These are phyloP conservation scores for Eremothecium coryli DNA, from an alignment of 1,139 yeast genomes.

Conservation along the genomic window DNA sequence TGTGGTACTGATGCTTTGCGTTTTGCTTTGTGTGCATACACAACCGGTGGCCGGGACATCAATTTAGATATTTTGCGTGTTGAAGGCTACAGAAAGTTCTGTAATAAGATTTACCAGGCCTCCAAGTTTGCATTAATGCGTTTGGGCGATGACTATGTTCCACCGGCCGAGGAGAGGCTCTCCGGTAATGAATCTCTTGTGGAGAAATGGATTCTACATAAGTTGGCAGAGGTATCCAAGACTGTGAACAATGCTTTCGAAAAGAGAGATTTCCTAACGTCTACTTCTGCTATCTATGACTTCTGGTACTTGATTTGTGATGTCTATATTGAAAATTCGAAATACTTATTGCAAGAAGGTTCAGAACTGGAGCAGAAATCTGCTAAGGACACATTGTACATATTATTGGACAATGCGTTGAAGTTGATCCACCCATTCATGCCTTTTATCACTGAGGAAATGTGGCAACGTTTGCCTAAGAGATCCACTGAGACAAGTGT, in stretches of 20 bases:
- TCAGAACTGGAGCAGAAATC: constrained; percentile 72
- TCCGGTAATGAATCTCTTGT: constrained; percentile 85
- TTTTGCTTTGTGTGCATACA: constrained; percentile 95
- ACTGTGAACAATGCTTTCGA: constrained; percentile 60
- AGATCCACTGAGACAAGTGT: constrained; percentile 60
- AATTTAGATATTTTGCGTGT: constrained; percentile 93
- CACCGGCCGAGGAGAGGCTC: constrained; percentile 53
- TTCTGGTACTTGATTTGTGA: constrained; percentile 96
- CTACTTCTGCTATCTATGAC: constrained; percentile 80
- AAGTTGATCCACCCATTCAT: constrained; percentile 93
- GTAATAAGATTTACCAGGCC: constrained; percentile 98
- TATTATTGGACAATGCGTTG: constrained; percentile 85
- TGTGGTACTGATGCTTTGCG: constrained; percentile 99
- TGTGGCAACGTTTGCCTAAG: constrained; percentile 97
- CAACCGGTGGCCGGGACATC: constrained; percentile 98
- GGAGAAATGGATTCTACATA: constrained; percentile 93
- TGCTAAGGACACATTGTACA: constrained; percentile 90
- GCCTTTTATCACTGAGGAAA: constrained; percentile 95
- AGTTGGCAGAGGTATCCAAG: constrained; percentile 63
- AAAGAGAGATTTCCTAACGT: constrained; percentile 77
- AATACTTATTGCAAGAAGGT: constrained; percentile 86
- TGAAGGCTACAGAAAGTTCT: constrained; percentile 98
- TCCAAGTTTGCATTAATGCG: constrained; percentile 93
- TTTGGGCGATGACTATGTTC: constrained; percentile 78
- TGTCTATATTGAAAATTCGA: constrained; percentile 95